Evolutionary conservation across 2,329 filamentous ascomycete species (phyloP), one percentile per base, ranked within the genome.

Genomic region (Cordyceps farinosa): DNA sequence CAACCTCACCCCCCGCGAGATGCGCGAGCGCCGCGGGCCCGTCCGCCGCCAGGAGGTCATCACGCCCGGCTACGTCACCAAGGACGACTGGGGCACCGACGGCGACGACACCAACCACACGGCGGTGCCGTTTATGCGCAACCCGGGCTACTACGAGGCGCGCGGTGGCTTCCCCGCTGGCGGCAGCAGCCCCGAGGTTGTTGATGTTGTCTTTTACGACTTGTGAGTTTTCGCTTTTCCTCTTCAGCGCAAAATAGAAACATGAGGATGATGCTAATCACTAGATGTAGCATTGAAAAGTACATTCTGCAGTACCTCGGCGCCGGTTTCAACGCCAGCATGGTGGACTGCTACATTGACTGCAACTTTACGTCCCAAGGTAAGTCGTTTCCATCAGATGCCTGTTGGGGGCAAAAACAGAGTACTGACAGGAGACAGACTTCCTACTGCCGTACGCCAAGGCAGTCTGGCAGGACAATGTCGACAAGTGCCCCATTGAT

Each of bases 81-180:
- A 69, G 2, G 84, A 87, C 65, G 84, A 85, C 69, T 86, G 84
- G 67, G 84, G 84, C 57, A 77, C 71, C 3, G 83, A 80, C 55
- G 75, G 83, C 17, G 84, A 86, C 67, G 84, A 87, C 65, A 86
- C 84, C 0, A 68, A 77, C 6, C 84, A 86, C 71, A 73, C 75
- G 4, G 58, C 62, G 8, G 82, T 85, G 50, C 77, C 82, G 1
- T 69, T 75, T 62, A 83, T 80, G 72, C 51, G 68, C 1, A 75
- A 81, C 50, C 83, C 83, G 5, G 75, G 79, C 65, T 82, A 82
- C 67, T 80, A 83, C 67, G 79, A 82, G 68, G 78, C 77, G 3
- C 77, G 79, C 17, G 82, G 73, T 7, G 80, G 78, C 0, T 83
- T 85, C 61, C 79, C 80, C 0, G 64, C 69, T 2, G 73, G 78